A percentile compares a stretch with the other conserved stretches of the same genome.
Conservation (phyloP, 192 early-diverging fungal species). For the Coemansia sp. region DNA sequence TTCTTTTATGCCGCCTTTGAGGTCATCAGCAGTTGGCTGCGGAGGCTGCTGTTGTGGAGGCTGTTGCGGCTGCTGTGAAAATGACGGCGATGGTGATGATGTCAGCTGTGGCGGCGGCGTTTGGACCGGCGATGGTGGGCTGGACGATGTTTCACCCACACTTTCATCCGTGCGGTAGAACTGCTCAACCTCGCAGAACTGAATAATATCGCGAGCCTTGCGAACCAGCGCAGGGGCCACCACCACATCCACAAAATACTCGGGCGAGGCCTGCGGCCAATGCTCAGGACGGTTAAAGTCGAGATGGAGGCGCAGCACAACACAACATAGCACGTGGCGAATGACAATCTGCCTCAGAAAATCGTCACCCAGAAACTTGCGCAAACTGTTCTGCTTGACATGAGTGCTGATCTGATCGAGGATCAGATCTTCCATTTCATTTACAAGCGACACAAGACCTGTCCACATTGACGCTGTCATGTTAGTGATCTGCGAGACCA, state of each 20-base stretch:
- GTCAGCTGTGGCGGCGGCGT: slow-evolving; percentile 6
- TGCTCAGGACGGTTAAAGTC: slow-evolving; percentile 30
- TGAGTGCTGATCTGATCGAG: slow-evolving; percentile 20
- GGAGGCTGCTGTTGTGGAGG: neutral
- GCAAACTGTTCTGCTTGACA: slow-evolving; percentile 28
- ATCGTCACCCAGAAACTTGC: slow-evolving; percentile 83
- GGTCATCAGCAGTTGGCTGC: neutral
- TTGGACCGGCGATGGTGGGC: slow-evolving; percentile 2
- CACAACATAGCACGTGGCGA: slow-evolving; percentile 74
- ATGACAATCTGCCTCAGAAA: slow-evolving; percentile 89
- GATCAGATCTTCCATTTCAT: slow-evolving; percentile 26
- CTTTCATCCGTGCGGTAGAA: slow-evolving; percentile 30
- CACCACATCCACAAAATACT: slow-evolving; percentile 15
- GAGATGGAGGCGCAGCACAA: slow-evolving; percentile 66
- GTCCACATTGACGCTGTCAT: slow-evolving; percentile 24
- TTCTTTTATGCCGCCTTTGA: slow-evolving; percentile 1
- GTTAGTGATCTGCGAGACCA: slow-evolving; percentile 40
- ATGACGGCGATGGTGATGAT: neutral
- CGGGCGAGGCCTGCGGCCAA: slow-evolving; percentile 37
- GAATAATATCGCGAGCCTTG: slow-evolving; percentile 21
- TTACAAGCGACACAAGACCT: slow-evolving; percentile 24
- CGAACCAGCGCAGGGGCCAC: slow-evolving; percentile 14
- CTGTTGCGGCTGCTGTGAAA: neutral
- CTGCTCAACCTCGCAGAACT: slow-evolving; percentile 27
- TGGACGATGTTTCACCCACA: neutral